These are phyloP conservation scores for Ustilago trichophora DNA, from an alignment of 1,284 basidiomycete species.

Conservation along the genomic window DNA sequence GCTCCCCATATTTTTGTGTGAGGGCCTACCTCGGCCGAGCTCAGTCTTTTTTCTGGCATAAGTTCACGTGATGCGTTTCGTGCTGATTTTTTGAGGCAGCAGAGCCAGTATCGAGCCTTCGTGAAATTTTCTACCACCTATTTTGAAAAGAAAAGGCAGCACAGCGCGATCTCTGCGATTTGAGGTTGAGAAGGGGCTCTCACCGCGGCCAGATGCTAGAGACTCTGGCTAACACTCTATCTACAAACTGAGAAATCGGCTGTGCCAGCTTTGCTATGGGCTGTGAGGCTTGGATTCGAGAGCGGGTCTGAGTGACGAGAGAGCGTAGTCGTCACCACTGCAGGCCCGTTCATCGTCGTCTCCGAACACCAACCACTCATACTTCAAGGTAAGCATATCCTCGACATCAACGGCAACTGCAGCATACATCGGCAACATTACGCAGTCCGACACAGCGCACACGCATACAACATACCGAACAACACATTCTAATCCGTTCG, in stretches of 20 bases:
- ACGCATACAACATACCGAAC: neutral
- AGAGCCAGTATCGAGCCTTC: constrained; percentile 5
- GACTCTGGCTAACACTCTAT: constrained; percentile 4
- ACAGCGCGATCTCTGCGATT: no score
- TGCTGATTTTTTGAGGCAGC: neutral
- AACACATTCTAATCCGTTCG: constrained; percentile 16
- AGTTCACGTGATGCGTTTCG: constrained; percentile 11
- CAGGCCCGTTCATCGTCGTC: constrained; percentile 23
- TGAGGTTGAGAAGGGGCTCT: no score
- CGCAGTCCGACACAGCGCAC: neutral
- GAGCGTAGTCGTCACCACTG: constrained; percentile 20
- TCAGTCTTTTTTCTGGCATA: no score
- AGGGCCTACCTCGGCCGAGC: constrained; percentile 11
- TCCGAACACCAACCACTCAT: constrained; percentile 42
- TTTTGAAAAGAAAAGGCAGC: constrained; percentile 10
- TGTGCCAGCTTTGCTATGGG: neutral
- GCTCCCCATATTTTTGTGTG: neutral
- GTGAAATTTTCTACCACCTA: neutral
- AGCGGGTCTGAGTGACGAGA: no score
- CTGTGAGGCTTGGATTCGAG: no score
- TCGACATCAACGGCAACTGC: constrained; percentile 8
- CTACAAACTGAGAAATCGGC: no score
- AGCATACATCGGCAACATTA: neutral
- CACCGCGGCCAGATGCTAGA: no score
- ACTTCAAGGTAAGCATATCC: constrained; percentile 44